phyloP scores from a whole-genome alignment of 2,329 filamentous ascomycete species.

The Phaeosphaeriaceae sp. region DNA sequence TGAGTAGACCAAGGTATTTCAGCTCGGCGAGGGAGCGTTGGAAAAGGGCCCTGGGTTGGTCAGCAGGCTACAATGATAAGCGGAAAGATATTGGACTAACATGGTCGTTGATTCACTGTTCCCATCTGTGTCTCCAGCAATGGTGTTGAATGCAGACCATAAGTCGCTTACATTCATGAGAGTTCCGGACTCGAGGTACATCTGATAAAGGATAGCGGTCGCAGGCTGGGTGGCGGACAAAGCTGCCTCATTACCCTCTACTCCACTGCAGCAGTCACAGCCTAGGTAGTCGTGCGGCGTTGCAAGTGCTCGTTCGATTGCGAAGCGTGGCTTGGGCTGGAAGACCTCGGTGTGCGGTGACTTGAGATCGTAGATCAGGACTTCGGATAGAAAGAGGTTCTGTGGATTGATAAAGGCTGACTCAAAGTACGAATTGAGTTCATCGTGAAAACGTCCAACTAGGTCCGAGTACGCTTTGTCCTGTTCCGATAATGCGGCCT shows the following conservation, averaged over 20 bases:
- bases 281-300: slow-evolving; percentile 78
- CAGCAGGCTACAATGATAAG: not conserved
- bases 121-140: slow-evolving; percentile 60
- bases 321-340: slow-evolving; percentile 72
- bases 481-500: slow-evolving; percentile 70
- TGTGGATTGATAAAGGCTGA: slow-evolving; percentile 56
- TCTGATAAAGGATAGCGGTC: slow-evolving; percentile 76
- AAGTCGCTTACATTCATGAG: slow-evolving; percentile 81
- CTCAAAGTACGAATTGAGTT: slow-evolving; percentile 58
- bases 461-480: slow-evolving; percentile 74
- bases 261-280: slow-evolving; percentile 69
- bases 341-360: slow-evolving; percentile 76
- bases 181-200: slow-evolving; percentile 78
- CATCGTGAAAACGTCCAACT: slow-evolving; percentile 62
- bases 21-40: slow-evolving; percentile 86
- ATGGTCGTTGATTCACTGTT: slow-evolving; percentile 57
- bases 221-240: slow-evolving; percentile 69
- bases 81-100: slow-evolving; percentile 35
- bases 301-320: slow-evolving; percentile 73
- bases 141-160: slow-evolving; percentile 76
- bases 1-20: slow-evolving; percentile 84
- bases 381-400: slow-evolving; percentile 69
- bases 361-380: slow-evolving; percentile 76
- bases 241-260: slow-evolving; percentile 48
- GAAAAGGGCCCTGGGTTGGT: slow-evolving; percentile 68